Evolutionary conservation across 305 asterid species (phyloP).

Genomic region (Fraxinus greggii): DNA sequence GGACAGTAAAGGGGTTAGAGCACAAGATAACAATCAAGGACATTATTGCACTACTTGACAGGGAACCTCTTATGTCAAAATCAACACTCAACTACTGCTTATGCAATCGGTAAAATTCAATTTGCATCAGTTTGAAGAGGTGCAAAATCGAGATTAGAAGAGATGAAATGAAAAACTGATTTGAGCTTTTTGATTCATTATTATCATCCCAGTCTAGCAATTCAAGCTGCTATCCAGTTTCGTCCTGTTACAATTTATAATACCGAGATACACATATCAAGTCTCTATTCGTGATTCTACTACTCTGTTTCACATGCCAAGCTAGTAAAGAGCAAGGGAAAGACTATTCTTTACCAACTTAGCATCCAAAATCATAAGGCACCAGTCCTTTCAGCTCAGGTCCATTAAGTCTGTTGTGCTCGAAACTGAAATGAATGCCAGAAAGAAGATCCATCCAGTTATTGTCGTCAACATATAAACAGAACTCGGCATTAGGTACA

Average conservation of each 20-base stretch:
- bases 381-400: conserved; percentile 90
- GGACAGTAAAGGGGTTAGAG: not conserved
- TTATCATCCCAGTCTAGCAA: not conserved
- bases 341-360: conserved; percentile 16
- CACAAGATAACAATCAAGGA: not conserved
- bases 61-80: not conserved
- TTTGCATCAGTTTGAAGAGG: not conserved
- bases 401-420: conserved; percentile 72
- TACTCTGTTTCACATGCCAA: not conserved
- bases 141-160: not conserved
- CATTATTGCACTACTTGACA: not conserved
- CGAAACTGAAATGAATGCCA: conserved; percentile 44
- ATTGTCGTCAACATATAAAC: not conserved
- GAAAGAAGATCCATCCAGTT: not conserved
- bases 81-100: not conserved
- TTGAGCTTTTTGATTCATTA: not conserved
- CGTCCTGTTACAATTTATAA: conserved; percentile 1
- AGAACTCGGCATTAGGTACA: not conserved
- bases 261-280: conserved; percentile 20
- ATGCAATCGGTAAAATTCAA: not conserved
- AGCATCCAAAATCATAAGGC: conserved; percentile 85
- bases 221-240: conserved; percentile 6
- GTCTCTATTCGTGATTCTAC: not conserved
- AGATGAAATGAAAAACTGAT: not conserved
- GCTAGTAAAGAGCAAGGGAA: not conserved